phyloP scores from a whole-genome alignment of 2,329 filamentous ascomycete genomes.

The Pseudopithomyces maydicus region DNA sequence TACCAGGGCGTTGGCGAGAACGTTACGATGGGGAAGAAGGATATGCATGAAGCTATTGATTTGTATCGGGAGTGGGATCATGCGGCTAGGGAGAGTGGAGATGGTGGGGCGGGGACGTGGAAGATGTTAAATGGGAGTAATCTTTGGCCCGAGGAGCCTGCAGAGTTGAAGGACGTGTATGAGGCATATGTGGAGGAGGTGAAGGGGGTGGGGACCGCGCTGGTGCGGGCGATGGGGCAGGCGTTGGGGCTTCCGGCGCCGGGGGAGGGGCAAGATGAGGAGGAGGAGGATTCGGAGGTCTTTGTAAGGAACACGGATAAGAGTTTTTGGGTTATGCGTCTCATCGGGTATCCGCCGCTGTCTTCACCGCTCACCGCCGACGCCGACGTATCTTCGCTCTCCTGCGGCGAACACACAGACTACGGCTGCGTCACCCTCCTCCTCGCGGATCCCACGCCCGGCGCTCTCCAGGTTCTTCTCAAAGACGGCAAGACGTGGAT shows the following conservation, averaged over 20 bases:
- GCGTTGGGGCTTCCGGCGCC: constrained; percentile 33
- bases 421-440: constrained; percentile 56
- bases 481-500: constrained; percentile 51
- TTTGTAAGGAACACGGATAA: constrained; percentile 38
- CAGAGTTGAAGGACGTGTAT: constrained; percentile 36
- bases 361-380: constrained; percentile 13
- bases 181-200: constrained; percentile 36
- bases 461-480: constrained; percentile 50
- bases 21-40: constrained; percentile 39
- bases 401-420: constrained; percentile 52
- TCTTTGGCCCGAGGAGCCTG: constrained; percentile 47
- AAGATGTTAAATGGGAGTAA: constrained; percentile 49
- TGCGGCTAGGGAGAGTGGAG: constrained; percentile 16
- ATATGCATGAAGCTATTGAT: constrained; percentile 49
- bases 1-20: constrained; percentile 47
- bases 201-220: constrained; percentile 35
- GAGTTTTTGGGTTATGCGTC: constrained; percentile 49
- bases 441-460: constrained; percentile 49
- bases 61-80: constrained; percentile 45
- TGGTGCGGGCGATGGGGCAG: constrained; percentile 47
- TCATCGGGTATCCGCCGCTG: constrained; percentile 48
- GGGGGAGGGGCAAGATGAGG: background rate
- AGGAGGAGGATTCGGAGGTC: constrained; percentile 31
- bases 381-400: constrained; percentile 33
- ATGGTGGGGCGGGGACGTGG: constrained; percentile 22